Conservation (phyloP, 345 rosid species). For the Lepidium africanum region DNA sequence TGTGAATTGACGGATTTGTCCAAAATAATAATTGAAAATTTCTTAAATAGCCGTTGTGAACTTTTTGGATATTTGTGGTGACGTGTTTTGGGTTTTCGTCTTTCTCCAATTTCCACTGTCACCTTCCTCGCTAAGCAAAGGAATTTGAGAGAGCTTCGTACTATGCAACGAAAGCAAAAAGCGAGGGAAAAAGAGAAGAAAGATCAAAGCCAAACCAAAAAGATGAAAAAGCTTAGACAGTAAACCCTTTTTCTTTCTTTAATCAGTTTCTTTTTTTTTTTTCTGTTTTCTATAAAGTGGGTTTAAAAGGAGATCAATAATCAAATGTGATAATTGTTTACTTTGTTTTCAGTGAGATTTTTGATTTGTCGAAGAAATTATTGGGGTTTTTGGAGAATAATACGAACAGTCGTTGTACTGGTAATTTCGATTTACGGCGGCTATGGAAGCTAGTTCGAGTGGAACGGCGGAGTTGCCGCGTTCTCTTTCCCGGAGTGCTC, state of each 20-base stretch:
- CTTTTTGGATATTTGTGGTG: slow-evolving; percentile 10
- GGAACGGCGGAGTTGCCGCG: slow-evolving; percentile 40
- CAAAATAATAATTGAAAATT: not conserved
- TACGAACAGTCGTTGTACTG: not conserved
- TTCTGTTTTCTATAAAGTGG: slow-evolving; percentile 8
- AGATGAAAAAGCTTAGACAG: slow-evolving; percentile 11
- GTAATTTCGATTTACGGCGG: not conserved
- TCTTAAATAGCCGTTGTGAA: not conserved
- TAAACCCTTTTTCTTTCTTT: slow-evolving; percentile 13
- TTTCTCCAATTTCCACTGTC: slow-evolving; percentile 14
- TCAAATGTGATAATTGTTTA: slow-evolving; percentile 3
- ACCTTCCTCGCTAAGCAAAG: slow-evolving; percentile 34
- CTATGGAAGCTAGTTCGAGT: slow-evolving; percentile 65
- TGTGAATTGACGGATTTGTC: not conserved
- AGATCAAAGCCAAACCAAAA: not conserved
- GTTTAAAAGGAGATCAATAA: slow-evolving; percentile 13
- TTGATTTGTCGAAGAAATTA: not conserved
- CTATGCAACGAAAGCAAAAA: not conserved
- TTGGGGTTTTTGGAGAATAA: not conserved
- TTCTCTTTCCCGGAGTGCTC: slow-evolving; percentile 35
- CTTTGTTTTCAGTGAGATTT: slow-evolving; percentile 15
- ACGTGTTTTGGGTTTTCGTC: not conserved
- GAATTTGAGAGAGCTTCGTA: slow-evolving; percentile 4
- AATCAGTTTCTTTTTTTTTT: slow-evolving; percentile 11
- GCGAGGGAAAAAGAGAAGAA: not conserved